These are phyloP conservation scores for Asterophora lycoperdoides DNA, from an alignment of 768 basidiomycete species.

Conservation along the genomic window DNA sequence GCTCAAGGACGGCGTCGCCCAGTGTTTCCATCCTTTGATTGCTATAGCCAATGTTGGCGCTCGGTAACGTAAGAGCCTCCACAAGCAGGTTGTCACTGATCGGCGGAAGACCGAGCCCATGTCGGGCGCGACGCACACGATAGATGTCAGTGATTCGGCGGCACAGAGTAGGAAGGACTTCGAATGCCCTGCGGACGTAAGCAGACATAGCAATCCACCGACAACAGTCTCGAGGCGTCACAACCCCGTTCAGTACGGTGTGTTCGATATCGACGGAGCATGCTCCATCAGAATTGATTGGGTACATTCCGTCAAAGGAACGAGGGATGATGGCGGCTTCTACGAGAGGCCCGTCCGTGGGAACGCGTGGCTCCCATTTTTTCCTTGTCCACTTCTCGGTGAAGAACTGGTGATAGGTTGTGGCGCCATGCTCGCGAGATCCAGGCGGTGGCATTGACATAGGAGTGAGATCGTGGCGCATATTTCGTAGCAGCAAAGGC, in stretches of 20 bases:
- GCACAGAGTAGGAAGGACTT: conserved; percentile 61
- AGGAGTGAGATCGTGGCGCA: conserved; percentile 66
- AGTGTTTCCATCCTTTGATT: conserved; percentile 87
- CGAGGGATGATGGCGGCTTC: conserved; percentile 47
- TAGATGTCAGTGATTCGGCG: conserved; percentile 64
- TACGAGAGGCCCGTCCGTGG: conserved; percentile 57
- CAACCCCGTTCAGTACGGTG: conserved; percentile 21
- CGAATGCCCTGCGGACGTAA: conserved; percentile 47
- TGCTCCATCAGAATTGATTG: conserved; percentile 15
- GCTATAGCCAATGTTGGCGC: conserved; percentile 56
- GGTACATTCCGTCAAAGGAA: conserved; percentile 36
- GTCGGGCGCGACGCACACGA: conserved; percentile 48
- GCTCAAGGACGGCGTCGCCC: conserved; percentile 78
- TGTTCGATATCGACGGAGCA: conserved; percentile 13
- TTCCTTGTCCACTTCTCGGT: conserved; percentile 50
- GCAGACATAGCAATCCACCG: conserved; percentile 51
- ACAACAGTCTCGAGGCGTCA: conserved; percentile 45
- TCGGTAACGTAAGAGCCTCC: conserved; percentile 76
- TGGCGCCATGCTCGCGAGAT: conserved; percentile 41
- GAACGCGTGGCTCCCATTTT: conserved; percentile 38
- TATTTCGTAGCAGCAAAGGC: conserved; percentile 47
- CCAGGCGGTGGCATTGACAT: conserved; percentile 51
- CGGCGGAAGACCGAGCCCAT: conserved; percentile 56
- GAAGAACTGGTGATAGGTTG: conserved; percentile 62
- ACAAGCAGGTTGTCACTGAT: conserved; percentile 55